Conservation (phyloP, 1,284 basidiomycete genomes). For the Xerocomus amazonicus region DNA sequence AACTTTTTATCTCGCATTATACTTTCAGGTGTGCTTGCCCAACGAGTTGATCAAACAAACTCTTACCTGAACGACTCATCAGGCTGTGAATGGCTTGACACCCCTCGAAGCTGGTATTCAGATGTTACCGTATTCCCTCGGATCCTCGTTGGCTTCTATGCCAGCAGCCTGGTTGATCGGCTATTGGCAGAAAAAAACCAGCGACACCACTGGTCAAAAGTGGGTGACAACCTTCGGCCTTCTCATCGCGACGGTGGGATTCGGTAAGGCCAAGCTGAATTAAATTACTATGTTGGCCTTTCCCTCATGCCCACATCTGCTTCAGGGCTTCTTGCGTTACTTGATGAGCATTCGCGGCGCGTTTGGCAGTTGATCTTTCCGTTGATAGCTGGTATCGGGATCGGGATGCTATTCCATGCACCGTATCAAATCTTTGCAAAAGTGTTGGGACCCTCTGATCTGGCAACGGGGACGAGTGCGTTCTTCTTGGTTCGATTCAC, state of each 20-base stretch:
- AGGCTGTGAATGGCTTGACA: constrained; percentile 65
- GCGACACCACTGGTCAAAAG: constrained; percentile 61
- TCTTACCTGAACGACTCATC: constrained; percentile 10
- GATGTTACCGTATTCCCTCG: constrained; percentile 76
- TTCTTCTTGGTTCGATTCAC: constrained; percentile 83
- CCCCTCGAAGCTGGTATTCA: constrained; percentile 67
- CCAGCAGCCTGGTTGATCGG: constrained; percentile 75
- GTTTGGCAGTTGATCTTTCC: constrained; percentile 52
- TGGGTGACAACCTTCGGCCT: constrained; percentile 60
- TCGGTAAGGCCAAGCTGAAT: constrained; percentile 53
- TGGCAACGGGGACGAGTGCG: constrained; percentile 76
- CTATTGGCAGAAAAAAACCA: constrained; percentile 53
- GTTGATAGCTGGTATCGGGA: constrained; percentile 67
- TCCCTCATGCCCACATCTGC: constrained; percentile 8
- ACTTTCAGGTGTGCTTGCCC: constrained; percentile 58
- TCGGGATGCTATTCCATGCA: constrained; percentile 79
- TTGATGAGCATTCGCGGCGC: constrained; percentile 49
- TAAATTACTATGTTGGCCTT: neutral
- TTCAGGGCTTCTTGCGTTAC: constrained; percentile 60
- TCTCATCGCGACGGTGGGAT: constrained; percentile 60
- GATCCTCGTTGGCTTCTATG: constrained; percentile 75
- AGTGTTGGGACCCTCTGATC: constrained; percentile 56
- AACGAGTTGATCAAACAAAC: constrained; percentile 2
- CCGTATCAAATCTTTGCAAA: constrained; percentile 74
- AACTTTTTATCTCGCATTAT: constrained; percentile 78